Conservation (phyloP, 371 early-diverging fungal species). For the Haplosporangium sp. region DNA sequence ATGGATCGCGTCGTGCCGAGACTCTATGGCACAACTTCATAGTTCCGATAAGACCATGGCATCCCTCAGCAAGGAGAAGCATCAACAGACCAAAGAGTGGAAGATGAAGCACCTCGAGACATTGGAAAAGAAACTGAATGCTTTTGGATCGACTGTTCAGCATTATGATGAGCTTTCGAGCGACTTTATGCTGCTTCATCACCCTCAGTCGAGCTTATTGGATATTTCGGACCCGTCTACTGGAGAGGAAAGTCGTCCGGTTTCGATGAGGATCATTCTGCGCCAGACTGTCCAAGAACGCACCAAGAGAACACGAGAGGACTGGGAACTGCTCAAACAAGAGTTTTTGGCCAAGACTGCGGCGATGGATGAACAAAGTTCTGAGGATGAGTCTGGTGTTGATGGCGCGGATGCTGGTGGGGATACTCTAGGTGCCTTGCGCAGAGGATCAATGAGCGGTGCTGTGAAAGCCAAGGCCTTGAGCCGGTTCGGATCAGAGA, state of each 20-base stretch:
- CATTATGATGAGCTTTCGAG: slow-evolving; percentile 43
- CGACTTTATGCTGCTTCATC: slow-evolving; percentile 48
- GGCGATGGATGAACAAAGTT: slow-evolving; percentile 21
- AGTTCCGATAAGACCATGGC: slow-evolving; percentile 10
- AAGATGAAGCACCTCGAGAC: slow-evolving; percentile 31
- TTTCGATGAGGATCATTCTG: slow-evolving; percentile 45
- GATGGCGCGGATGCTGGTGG: slow-evolving; percentile 3
- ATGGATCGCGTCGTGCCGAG: slow-evolving; percentile 49
- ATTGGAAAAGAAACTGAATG: slow-evolving; percentile 36
- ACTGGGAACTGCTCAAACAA: slow-evolving; percentile 53
- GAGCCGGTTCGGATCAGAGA: slow-evolving; percentile 43
- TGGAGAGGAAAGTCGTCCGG: slow-evolving; percentile 5
- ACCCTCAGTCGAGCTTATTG: slow-evolving; percentile 32
- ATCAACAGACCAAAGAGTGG: slow-evolving; percentile 33
- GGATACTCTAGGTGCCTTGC: neutral
- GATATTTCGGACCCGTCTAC: slow-evolving; percentile 13
- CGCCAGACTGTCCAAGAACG: slow-evolving; percentile 51
- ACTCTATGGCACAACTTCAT: slow-evolving; percentile 32
- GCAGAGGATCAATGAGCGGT: slow-evolving; percentile 11
- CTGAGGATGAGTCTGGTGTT: slow-evolving; percentile 21
- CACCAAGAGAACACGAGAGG: slow-evolving; percentile 49
- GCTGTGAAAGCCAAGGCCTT: slow-evolving; percentile 32
- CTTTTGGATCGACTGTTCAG: slow-evolving; percentile 34
- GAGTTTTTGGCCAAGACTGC: slow-evolving; percentile 45
- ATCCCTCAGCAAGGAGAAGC: slow-evolving; percentile 12